phyloP scores from a whole-genome alignment of 2,329 filamentous ascomycete genomes.

The Emergomyces orientalis region DNA sequence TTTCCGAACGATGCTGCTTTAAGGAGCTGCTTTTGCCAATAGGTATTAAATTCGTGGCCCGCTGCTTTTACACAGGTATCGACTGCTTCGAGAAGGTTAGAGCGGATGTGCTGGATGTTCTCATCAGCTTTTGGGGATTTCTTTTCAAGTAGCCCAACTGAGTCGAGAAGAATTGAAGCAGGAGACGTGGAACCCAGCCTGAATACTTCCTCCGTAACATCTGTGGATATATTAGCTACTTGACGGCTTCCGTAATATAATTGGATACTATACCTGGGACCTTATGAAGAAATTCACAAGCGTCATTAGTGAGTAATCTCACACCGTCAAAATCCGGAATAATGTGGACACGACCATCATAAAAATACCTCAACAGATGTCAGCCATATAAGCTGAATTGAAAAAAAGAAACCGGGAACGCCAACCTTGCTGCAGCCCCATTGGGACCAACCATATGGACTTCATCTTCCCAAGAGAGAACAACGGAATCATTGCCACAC shows the following conservation, averaged over 20 bases:
- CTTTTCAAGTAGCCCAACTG: slow-evolving; percentile 79
- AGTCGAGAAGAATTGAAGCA: slow-evolving; percentile 86
- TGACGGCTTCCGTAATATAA: not conserved
- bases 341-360: slow-evolving; percentile 83
- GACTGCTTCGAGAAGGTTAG: slow-evolving; percentile 82
- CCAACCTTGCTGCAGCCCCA: slow-evolving; percentile 57
- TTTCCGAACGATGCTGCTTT: slow-evolving; percentile 97
- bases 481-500: slow-evolving; percentile 90
- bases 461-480: slow-evolving; percentile 96
- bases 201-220: slow-evolving; percentile 81
- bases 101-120: slow-evolving; percentile 86
- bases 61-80: slow-evolving; percentile 89
- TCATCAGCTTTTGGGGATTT: slow-evolving; percentile 97
- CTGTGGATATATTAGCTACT: slow-evolving; percentile 24
- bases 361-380: slow-evolving; percentile 57
- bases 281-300: slow-evolving; percentile 96
- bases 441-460: slow-evolving; percentile 85
- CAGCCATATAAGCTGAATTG: slow-evolving; percentile 10
- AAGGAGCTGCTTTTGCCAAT: slow-evolving; percentile 93
- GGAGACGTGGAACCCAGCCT: slow-evolving; percentile 78
- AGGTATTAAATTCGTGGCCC: slow-evolving; percentile 77
- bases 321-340: slow-evolving; percentile 85
- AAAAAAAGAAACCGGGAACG: not conserved
- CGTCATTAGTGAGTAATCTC: slow-evolving; percentile 77
- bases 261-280: slow-evolving; percentile 53